Evolutionary conservation across 2,329 filamentous ascomycete genomes (phyloP).

Genomic region (Fonsecaea pugnacius): DNA sequence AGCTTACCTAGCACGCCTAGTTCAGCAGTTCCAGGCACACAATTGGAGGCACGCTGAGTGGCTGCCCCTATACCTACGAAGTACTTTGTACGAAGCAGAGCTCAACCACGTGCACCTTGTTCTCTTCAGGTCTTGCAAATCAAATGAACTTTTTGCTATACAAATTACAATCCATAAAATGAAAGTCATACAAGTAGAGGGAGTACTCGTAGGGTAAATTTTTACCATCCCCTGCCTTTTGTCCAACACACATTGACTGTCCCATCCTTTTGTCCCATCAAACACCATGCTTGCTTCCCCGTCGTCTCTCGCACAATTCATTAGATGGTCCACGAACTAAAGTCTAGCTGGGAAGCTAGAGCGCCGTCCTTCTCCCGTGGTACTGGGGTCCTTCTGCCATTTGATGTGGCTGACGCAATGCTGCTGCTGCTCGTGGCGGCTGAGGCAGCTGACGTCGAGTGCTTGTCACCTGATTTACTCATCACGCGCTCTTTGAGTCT

Average conservation of each 20-base stretch:
- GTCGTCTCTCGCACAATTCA: background rate
- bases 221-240: slow-evolving; percentile 9
- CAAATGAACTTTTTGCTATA: slow-evolving; percentile 27
- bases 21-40: too few relatives aligned
- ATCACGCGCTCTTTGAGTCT: slow-evolving; percentile 68
- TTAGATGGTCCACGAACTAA: slow-evolving; percentile 32
- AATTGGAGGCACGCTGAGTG: too few relatives aligned
- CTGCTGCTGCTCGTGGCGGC: slow-evolving; percentile 1
- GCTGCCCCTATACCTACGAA: too few relatives aligned
- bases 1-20: too few relatives aligned
- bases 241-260: background rate
- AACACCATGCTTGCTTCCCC: slow-evolving; percentile 30
- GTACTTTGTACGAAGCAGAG: too few relatives aligned
- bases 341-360: slow-evolving; percentile 33
- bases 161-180: slow-evolving; percentile 10
- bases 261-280: slow-evolving; percentile 15
- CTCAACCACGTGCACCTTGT: background rate
- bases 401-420: slow-evolving; percentile 8
- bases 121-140: background rate
- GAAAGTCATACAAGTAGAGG: background rate
- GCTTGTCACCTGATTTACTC: slow-evolving; percentile 25
- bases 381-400: slow-evolving; percentile 32
- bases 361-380: slow-evolving; percentile 26
- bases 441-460: slow-evolving; percentile 8
- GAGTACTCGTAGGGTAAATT: background rate